Evolutionary conservation across 805 yeast genomes (phyloP).

Genomic region (Ogataea minuta): DNA sequence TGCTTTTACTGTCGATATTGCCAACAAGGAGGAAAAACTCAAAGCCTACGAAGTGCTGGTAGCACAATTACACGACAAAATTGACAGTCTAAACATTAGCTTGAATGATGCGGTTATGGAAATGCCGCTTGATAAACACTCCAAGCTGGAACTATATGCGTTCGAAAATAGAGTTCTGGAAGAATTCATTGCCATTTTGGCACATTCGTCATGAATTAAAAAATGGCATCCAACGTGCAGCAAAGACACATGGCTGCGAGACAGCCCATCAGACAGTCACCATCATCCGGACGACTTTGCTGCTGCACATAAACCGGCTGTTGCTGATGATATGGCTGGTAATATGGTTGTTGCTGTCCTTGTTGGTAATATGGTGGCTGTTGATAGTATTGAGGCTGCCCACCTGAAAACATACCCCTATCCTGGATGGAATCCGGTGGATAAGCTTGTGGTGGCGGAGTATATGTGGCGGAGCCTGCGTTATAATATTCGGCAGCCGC

Average conservation of each 20-base stretch:
- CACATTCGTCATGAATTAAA: conserved; percentile 30
- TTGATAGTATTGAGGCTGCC: conserved; percentile 10
- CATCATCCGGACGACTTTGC: conserved; percentile 39
- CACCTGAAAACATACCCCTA: conserved; percentile 13
- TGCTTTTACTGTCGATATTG: conserved; percentile 5
- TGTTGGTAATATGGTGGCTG: conserved; percentile 27
- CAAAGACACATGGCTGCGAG: conserved; percentile 55
- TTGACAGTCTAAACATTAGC: conserved; percentile 9
- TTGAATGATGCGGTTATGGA: conserved; percentile 20
- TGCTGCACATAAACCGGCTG: conserved; percentile 40
- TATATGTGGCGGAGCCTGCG: conserved; percentile 7
- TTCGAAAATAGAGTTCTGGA: conserved; percentile 19
- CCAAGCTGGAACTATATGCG: conserved; percentile 19
- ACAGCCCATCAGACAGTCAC: conserved; percentile 49
- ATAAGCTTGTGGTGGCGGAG: conserved; percentile 8
- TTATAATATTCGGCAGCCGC: conserved; percentile 18
- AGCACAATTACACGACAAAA: conserved; percentile 10
- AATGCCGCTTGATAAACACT: conserved; percentile 20
- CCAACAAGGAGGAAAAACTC: conserved; percentile 7
- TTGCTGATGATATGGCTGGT: conserved; percentile 37
- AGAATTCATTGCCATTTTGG: conserved; percentile 16
- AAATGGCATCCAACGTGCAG: conserved; percentile 51
- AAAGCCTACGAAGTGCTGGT: conserved; percentile 10
- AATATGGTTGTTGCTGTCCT: no score
- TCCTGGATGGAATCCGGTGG: conserved; percentile 15